Conservation (phyloP, 2,329 filamentous ascomycete species). For the Fusarium zealandicum region DNA sequence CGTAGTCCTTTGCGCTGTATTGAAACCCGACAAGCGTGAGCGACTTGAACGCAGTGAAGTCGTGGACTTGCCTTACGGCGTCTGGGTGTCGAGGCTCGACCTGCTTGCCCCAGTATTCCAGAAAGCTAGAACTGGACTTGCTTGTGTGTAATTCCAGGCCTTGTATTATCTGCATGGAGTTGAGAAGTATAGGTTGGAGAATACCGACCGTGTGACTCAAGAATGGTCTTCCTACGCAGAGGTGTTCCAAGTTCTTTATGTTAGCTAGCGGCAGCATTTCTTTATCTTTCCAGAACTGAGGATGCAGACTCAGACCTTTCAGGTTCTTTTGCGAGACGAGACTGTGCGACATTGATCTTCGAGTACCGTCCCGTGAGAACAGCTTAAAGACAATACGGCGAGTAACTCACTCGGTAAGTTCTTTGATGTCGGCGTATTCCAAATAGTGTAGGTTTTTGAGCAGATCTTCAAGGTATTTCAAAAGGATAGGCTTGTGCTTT, state of each 20-base stretch:
- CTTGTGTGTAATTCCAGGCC: neutral
- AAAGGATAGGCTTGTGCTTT: neutral
- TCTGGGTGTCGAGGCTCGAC: neutral
- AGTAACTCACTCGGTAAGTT: neutral
- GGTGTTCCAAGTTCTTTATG: conserved; percentile 3
- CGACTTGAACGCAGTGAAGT: conserved; percentile 5
- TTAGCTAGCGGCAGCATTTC: neutral
- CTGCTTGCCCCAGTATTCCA: neutral
- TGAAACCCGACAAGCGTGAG: neutral
- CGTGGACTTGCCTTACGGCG: neutral
- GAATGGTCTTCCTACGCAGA: neutral
- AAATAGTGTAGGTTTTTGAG: conserved; percentile 8
- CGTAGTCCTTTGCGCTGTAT: neutral
- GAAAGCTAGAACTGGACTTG: neutral
- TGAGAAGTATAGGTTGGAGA: conserved; percentile 1
- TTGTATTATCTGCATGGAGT: neutral
- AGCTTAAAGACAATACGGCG: neutral
- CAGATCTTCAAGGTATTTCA: conserved; percentile 5
- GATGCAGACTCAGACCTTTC: neutral
- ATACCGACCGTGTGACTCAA: neutral
- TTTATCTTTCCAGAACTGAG: fast-evolving
- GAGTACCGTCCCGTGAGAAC: neutral
- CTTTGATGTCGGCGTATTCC: neutral
- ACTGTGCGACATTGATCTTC: neutral
- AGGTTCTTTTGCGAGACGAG: neutral